These are phyloP conservation scores for Periglandula ipomoeae DNA, from an alignment of 2,329 filamentous ascomycete genomes.

Conservation along the genomic window DNA sequence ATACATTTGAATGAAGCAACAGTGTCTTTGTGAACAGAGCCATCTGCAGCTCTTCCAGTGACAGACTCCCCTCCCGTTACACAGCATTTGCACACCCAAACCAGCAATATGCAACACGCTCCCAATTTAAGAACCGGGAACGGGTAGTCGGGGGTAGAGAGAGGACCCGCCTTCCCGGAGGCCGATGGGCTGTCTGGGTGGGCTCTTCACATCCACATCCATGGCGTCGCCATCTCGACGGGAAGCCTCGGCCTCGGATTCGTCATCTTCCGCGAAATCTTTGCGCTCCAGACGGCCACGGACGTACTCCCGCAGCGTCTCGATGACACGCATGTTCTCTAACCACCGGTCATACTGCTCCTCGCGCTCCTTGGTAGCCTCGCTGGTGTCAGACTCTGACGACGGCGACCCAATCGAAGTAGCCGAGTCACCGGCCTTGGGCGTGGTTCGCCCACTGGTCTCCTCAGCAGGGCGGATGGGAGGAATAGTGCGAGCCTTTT, in stretches of 20 bases:
- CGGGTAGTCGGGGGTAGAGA: slow-evolving; percentile 32
- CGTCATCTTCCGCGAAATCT: slow-evolving; percentile 37
- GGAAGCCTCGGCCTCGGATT: slow-evolving; percentile 9
- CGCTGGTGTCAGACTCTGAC: slow-evolving; percentile 44
- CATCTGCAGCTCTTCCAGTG: neutral
- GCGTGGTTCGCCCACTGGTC: slow-evolving; percentile 31
- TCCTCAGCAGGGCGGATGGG: slow-evolving; percentile 28
- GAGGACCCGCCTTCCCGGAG: slow-evolving; percentile 23
- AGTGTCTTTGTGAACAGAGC: neutral
- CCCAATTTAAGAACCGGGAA: slow-evolving; percentile 15
- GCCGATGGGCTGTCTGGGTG: slow-evolving; percentile 15
- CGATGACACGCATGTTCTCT: slow-evolving; percentile 56
- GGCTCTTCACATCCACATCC: slow-evolving; percentile 27
- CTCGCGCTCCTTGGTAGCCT: slow-evolving; percentile 45
- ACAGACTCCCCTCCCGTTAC: neutral
- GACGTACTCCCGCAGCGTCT: slow-evolving; percentile 50
- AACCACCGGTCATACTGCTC: slow-evolving; percentile 57
- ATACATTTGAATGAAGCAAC: neutral
- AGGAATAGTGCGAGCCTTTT: slow-evolving; percentile 42
- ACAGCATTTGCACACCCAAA: neutral
- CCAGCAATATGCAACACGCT: neutral
- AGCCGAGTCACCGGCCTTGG: slow-evolving; percentile 33
- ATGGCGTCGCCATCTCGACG: slow-evolving; percentile 22
- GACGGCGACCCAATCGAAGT: slow-evolving; percentile 42
- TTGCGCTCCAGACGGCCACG: slow-evolving; percentile 45